Percentiles rank a stretch among this genome's conserved stretches.
phyloP scores from a whole-genome alignment of 139 green algal genomes.

The Coelastrella sp. region DNA sequence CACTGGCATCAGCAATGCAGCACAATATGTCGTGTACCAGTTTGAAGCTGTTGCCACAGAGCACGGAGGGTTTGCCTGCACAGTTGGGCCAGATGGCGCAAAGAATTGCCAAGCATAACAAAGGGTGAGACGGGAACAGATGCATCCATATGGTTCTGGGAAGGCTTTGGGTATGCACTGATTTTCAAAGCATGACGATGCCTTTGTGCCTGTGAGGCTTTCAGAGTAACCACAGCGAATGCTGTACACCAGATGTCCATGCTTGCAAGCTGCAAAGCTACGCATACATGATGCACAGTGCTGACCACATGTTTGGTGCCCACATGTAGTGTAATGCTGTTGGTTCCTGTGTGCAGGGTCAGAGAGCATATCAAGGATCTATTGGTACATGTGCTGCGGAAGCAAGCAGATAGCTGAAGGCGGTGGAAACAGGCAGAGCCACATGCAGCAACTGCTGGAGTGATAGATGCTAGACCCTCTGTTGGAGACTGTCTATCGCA shows the following conservation, averaged over 20 bases:
- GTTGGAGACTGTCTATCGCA: background rate
- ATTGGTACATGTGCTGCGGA: background rate
- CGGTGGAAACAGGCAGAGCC: no score
- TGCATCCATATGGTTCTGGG: background rate
- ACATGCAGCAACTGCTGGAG: no score
- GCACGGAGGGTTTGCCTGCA: background rate
- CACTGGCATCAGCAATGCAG: constrained; percentile 17
- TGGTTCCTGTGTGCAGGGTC: constrained; percentile 3
- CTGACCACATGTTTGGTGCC: no score
- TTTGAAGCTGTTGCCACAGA: constrained; percentile 27
- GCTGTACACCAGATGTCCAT: no score
- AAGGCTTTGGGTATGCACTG: background rate
- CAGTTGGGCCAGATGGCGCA: constrained; percentile 11
- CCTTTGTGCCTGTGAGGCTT: no score
- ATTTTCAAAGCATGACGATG: background rate
- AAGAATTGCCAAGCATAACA: constrained; percentile 21
- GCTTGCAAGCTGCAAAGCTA: no score
- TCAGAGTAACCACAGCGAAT: no score
- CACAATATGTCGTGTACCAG: constrained; percentile 19
- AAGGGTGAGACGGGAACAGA: background rate
- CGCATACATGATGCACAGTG: no score
- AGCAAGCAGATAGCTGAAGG: background rate
- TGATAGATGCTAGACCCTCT: background rate
- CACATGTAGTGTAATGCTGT: no score
- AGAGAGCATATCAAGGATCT: constrained; percentile 18